phyloP scores from a whole-genome alignment of 1,139 yeast genomes.

The Suhomyces chickasaworum region DNA sequence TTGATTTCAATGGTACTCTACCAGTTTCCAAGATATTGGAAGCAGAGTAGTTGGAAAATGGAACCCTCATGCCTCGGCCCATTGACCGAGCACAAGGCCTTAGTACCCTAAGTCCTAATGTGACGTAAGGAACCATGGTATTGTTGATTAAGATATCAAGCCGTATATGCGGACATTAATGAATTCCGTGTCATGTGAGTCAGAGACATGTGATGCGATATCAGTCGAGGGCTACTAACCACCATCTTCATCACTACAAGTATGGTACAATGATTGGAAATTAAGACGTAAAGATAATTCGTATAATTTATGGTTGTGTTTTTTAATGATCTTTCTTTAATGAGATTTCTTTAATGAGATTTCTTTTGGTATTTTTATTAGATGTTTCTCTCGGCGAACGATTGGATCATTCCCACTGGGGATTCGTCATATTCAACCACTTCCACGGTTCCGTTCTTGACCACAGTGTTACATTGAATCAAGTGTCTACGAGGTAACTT shows the following conservation, averaged over 20 bases:
- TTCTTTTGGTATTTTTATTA: too few species aligned
- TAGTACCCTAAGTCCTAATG: constrained; percentile 7
- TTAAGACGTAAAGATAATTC: neutral
- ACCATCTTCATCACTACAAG: too few species aligned
- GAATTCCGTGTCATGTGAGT: constrained; percentile 4
- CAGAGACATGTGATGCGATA: too few species aligned
- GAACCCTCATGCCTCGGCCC: neutral
- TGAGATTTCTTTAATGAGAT: too few species aligned
- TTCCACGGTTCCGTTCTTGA: constrained; percentile 45
- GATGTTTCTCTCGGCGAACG: constrained; percentile 64
- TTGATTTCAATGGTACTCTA: neutral
- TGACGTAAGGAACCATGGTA: constrained; percentile 5
- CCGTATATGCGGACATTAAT: neutral
- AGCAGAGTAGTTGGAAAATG: neutral
- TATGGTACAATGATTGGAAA: neutral
- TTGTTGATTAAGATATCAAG: neutral
- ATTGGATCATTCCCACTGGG: constrained; percentile 75
- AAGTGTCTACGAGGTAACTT: constrained; percentile 83
- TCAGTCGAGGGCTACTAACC: neutral
- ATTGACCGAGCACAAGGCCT: constrained; percentile 1
- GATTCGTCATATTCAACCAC: constrained; percentile 74
- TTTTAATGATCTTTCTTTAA: too few species aligned
- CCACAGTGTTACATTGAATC: constrained; percentile 74
- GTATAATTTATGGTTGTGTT: too few species aligned
- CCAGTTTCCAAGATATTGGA: neutral